Conservation (phyloP, 2,329 filamentous ascomycete species). For the Aspergillus ochraceus region DNA sequence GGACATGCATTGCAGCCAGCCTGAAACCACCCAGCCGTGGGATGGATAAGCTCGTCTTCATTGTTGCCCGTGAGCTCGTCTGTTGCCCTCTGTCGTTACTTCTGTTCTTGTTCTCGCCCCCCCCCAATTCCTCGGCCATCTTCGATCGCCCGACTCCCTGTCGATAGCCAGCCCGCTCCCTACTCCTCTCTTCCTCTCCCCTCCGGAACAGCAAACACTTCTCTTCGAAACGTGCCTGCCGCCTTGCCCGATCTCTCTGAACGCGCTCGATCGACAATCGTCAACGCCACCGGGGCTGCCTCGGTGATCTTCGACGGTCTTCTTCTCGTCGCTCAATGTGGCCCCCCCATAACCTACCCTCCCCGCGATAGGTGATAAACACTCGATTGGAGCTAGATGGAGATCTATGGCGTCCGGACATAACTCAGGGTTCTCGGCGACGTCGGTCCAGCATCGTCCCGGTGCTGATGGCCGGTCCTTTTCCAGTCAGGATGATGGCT, state of each 20-base stretch:
- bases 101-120: not conserved
- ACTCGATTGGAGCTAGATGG: conserved; percentile 40
- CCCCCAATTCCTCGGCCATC: not conserved
- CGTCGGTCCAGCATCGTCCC: conserved; percentile 42
- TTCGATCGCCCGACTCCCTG: not conserved
- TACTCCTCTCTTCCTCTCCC: not conserved
- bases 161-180: not conserved
- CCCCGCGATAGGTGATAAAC: conserved; percentile 37
- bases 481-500: conserved; percentile 40
- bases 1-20: not conserved
- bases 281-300: not conserved
- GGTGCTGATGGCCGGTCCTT: conserved; percentile 39
- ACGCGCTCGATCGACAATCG: conserved; percentile 4
- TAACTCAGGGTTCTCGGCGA: conserved; percentile 43
- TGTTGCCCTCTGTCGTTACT: not conserved
- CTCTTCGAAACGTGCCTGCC: conserved; percentile 14
- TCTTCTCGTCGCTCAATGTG: conserved; percentile 30
- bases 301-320: conserved; percentile 3
- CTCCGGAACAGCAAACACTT: not conserved
- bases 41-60: not conserved
- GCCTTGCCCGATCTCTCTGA: conserved; percentile 8
- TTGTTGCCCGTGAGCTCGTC: not conserved
- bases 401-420: conserved; percentile 48
- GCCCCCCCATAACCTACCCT: conserved; percentile 21
- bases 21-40: not conserved